Conservation (phyloP, 2,329 filamentous ascomycete genomes). For the Botrytis fabae region DNA sequence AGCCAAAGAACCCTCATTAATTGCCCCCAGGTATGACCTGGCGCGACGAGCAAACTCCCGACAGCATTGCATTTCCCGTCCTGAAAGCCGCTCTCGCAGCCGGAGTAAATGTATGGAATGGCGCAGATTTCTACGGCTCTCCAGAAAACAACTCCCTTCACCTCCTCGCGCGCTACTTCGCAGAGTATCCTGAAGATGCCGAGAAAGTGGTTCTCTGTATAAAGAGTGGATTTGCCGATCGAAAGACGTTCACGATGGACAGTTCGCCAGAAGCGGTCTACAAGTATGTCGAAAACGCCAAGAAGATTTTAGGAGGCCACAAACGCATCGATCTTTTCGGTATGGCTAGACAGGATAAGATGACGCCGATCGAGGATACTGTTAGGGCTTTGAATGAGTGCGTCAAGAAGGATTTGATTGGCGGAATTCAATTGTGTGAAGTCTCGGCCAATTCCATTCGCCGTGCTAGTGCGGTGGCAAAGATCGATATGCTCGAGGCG, state of each 20-base stretch:
- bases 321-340: background rate
- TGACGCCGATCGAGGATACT: background rate
- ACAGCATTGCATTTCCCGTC: background rate
- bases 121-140: background rate
- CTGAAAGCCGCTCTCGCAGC: background rate
- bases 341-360: background rate
- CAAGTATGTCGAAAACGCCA: background rate
- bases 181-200: background rate
- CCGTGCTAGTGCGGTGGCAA: background rate
- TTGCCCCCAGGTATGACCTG: background rate
- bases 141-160: background rate
- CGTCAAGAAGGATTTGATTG: background rate
- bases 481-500: background rate
- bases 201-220: background rate
- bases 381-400: background rate
- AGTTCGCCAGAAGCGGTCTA: background rate
- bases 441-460: background rate
- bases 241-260: background rate
- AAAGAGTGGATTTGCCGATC: background rate
- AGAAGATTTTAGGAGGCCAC: background rate
- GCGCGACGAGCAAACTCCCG: background rate
- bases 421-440: background rate
- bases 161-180: background rate
- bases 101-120: background rate
- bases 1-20: background rate